Evolutionary conservation across 1,284 basidiomycete genomes (phyloP), one percentile per base, ranked within the genome.

Genomic region (Vanrija humicola): DNA sequence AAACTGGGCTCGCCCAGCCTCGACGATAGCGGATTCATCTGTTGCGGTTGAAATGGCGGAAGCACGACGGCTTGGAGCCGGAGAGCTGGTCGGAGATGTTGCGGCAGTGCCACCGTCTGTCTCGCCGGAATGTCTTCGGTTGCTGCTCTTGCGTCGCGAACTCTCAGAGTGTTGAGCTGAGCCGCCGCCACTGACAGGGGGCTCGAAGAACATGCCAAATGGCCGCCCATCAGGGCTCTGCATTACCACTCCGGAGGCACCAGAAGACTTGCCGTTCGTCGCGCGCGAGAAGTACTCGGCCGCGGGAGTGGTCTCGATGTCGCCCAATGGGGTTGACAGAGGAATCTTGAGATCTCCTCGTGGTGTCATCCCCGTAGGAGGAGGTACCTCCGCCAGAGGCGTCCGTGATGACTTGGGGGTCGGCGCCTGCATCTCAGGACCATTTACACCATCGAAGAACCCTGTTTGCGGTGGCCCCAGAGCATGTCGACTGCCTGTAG

Each of bases 181-280:
- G 29, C 2, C 42, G 9, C 42, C 66, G 7, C 57, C 54, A 50
- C 65, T 67, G 12, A 62, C 61, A 3, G 72, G 77, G 0, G 95
- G 95, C 64, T 94, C 88, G 76, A 98, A 98, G 77, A 93, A 91
- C 62, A 98, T 94, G 6, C 92, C 94, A 19, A 90, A 85, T 0
- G 92, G 89, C 60, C 92, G 85, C 0, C 95, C 95, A 69, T 96
- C 91, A 0, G 90, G 90, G 68, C 86, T 90, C 63, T 94, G 90
- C 49, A 98, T 87, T 43, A 98, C 83, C 19, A 97, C 82, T 0
- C 95, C 95, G 3, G 89, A 87, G 2, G 88, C 88, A 0, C 89
- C 87, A 0, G 88, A 87, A 5, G 88, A 86, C 7, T 89, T 81
- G 65, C 86, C 50, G 83, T 84, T 77, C 1, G 79, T 84, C 2